Base-by-base conservation (phyloP, 805 yeast genomes). In the Lipomyces spencermartinsiae region DNA sequence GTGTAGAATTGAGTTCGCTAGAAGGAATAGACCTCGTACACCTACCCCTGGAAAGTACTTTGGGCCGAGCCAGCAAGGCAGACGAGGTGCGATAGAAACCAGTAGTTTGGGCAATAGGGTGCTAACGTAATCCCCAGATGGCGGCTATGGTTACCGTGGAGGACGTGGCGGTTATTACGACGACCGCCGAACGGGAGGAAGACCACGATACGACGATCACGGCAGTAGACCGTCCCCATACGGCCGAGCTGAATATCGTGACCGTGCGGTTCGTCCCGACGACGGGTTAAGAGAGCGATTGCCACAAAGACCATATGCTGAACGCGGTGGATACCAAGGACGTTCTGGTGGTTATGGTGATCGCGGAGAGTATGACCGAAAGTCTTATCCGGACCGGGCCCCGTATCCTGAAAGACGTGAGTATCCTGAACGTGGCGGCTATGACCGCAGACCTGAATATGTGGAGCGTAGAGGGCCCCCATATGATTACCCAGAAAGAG, bases 1-100 rank as follows among this genome's bases (percentile, higher is more conserved):
- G 16, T 19, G 16, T 25, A 74, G 82, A 51, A 80, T 85, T n/a
- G 86, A 85, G 6, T 74, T 76, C 19, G 85, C 86, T 34, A 79
- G 80, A 49, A 81, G 84, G 19, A 74, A 73, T 65, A 63, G 79
- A 34, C 78, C 80, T 14, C 74, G 80, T 57, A 77, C 80, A 10
- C 81, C 80, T 7, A 78, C 80, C 4, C 80, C 81, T 4, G 80
- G 80, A 31, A 75, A 73, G 64, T 78, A 78, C 70, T 73, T 75
- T 66, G 80, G 56, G 80, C 14, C 78, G 57, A 61, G 58, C 58
- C 65, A 64, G 74, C 43, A 57, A 19, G 58, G 54, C 61, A 59
- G 63, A 55, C 61, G 54, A 56, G 19, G 54, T 31, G 25, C 25
- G 39, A 14, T 22, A 14, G 34, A 43, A 10, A n/a, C 31, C 16